phyloP scores from a whole-genome alignment of 2,329 filamentous ascomycete genomes.

The Fusarium newnesense region DNA sequence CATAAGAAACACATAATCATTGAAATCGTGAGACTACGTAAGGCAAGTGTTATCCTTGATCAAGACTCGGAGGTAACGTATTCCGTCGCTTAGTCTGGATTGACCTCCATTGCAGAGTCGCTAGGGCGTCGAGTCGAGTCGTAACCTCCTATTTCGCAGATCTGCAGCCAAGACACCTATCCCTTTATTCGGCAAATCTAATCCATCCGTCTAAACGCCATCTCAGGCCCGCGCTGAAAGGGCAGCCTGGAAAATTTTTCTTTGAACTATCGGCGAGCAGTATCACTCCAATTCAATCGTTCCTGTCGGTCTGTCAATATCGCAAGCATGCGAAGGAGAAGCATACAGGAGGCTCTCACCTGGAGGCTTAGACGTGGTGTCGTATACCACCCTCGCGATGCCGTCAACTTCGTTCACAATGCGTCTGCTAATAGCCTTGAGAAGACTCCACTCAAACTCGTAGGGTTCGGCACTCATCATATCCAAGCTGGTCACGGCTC shows the following conservation, averaged over 20 bases:
- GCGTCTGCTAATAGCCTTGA: slow-evolving; percentile 17
- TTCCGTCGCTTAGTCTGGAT: not conserved
- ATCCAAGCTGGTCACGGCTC: slow-evolving; percentile 55
- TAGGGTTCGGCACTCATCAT: slow-evolving; percentile 75
- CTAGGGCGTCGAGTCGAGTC: not conserved
- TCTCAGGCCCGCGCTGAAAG: not conserved
- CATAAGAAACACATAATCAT: slow-evolving; percentile 1
- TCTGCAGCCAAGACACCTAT: not conserved
- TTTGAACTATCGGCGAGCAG: not conserved
- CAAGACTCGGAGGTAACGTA: not conserved
- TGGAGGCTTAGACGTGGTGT: slow-evolving; percentile 10
- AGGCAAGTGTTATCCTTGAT: not conserved
- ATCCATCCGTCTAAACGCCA: slow-evolving; percentile 4
- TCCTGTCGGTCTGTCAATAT: not conserved
- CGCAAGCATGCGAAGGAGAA: not conserved
- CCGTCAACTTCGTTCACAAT: slow-evolving; percentile 20
- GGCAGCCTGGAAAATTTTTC: not conserved
- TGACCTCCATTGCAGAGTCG: not conserved
- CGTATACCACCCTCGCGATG: slow-evolving; percentile 11
- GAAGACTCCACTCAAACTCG: slow-evolving; percentile 12
- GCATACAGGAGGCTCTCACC: not conserved
- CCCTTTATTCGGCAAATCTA: slow-evolving; percentile 7
- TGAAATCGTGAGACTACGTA: not conserved
- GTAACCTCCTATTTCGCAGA: not conserved
- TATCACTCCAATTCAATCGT: not conserved